A percentile compares a stretch with the other conserved stretches of the same genome.
These are phyloP conservation scores for Pythium phragmitis DNA, from an alignment of 352 stramenopile species.

Conservation along the genomic window DNA sequence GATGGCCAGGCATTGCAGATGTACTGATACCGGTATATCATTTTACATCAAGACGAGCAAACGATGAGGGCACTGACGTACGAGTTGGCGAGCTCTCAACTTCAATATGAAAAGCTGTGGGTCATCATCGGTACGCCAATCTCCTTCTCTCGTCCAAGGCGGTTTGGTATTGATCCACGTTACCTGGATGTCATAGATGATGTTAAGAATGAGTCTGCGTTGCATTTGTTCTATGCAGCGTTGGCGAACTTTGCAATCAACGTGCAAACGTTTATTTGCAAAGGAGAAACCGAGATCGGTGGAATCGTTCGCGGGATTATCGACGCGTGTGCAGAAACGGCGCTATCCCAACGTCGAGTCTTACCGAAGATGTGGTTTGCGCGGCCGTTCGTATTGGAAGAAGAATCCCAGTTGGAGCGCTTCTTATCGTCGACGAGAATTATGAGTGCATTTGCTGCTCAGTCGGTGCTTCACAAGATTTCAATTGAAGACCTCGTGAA, in stretches of 20 bases:
- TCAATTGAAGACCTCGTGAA: conserved; percentile 53
- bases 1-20: background rate
- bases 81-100: conserved; percentile 52
- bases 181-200: background rate
- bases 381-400: conserved; percentile 67
- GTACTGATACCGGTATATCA: background rate
- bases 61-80: conserved; percentile 55
- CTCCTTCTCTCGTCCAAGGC: background rate
- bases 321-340: conserved; percentile 50
- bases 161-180: background rate
- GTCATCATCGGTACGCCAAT: conserved; percentile 51
- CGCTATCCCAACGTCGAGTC: conserved; percentile 38
- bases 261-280: conserved; percentile 41
- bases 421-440: conserved; percentile 70
- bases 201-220: conserved; percentile 23
- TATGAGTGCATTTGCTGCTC: conserved; percentile 59
- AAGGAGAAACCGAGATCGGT: conserved; percentile 38
- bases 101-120: conserved; percentile 63
- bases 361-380: conserved; percentile 76
- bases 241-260: conserved; percentile 57
- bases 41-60: conserved; percentile 31
- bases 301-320: conserved; percentile 47
- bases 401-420: conserved; percentile 72
- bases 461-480: conserved; percentile 69
- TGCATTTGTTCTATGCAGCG: conserved; percentile 50